Evolutionary conservation across 331 rosid species (phyloP).

Genomic region (Erythrophleum ivorense): DNA sequence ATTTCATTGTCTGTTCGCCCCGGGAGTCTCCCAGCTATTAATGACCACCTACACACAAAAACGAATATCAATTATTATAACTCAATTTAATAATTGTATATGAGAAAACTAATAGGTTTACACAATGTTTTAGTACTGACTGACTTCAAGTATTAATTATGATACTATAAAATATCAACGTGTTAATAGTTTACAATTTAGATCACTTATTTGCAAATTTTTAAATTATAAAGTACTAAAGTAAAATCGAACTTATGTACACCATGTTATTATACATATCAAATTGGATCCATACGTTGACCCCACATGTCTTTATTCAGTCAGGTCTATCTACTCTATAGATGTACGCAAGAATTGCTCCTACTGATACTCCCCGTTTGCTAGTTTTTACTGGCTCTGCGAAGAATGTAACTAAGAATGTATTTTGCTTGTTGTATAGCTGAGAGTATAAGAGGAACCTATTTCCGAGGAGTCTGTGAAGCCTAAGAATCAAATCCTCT

Average conservation of each 20-base stretch:
- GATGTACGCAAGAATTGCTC: not conserved
- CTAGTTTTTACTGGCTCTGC: not conserved
- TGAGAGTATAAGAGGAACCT: conserved; percentile 45
- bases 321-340: not conserved
- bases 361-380: not conserved
- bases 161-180: not conserved
- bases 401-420: not conserved
- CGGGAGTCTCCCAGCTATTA: conserved; percentile 83
- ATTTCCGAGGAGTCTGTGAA: conserved; percentile 75
- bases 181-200: not conserved
- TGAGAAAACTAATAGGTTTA: not conserved
- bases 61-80: not conserved
- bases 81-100: not conserved
- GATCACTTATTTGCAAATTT: too few species aligned
- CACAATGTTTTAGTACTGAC: not conserved
- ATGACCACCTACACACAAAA: conserved; percentile 64
- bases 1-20: conserved; percentile 87
- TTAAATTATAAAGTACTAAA: too few species aligned
- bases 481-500: conserved; percentile 81
- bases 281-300: too few species aligned
- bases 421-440: not conserved
- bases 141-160: not conserved
- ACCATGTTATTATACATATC: too few species aligned
- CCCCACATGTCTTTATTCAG: not conserved
- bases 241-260: too few species aligned